Evolutionary conservation across 1,284 basidiomycete genomes (phyloP), one percentile per base, ranked within the genome.

Genomic region (Marasmius sp.): DNA sequence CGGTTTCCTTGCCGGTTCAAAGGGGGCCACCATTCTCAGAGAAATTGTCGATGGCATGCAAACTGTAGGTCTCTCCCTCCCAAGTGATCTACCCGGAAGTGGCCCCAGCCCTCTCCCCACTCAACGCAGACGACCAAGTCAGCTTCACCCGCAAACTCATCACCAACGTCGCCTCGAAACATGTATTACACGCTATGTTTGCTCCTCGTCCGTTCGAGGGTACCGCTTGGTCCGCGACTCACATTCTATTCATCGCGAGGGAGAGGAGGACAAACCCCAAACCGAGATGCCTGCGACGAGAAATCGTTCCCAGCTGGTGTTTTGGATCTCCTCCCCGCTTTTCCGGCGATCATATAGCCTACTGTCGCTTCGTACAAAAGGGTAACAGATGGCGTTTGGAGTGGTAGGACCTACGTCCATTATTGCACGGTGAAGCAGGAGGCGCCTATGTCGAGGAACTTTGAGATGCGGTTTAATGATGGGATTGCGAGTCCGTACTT

Each of bases 341-440:
- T 88, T 39, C 75, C 81, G 33, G 81, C 82, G 1, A 75, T 92
- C 63, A 86, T 82, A 0, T 75, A 88, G 1, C 88, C 88, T 1
- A 82, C 81, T 2, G 67, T 75, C 0, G 80, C 85, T 0, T 91
- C 89, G 0, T 92, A 89, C 70, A 75, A 76, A 18, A 84, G 90
- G 10, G 79, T 91, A 71, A 57, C 61, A 5, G 89, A 92, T 66
- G 87, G 87, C 3, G 79, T 82, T 22, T 89, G 86, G 87, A 81
- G 85, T 0, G 88, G 90, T 34, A 89, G 89, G 6, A 91, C 88
- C 0, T 89, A 84, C 69, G 79, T 85, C 47, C 79, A 74, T 62
- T 91, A 87, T 87, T 89, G 89, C 0, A 79, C 80, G 3, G 86
- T 91, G 60, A 88, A 89, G 71, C 82, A 85, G 56, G 89, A 91